Evolutionary conservation across 2,329 filamentous ascomycete species (phyloP), one percentile per base, ranked within the genome.

Genomic region (Grosmannia clavigera): DNA sequence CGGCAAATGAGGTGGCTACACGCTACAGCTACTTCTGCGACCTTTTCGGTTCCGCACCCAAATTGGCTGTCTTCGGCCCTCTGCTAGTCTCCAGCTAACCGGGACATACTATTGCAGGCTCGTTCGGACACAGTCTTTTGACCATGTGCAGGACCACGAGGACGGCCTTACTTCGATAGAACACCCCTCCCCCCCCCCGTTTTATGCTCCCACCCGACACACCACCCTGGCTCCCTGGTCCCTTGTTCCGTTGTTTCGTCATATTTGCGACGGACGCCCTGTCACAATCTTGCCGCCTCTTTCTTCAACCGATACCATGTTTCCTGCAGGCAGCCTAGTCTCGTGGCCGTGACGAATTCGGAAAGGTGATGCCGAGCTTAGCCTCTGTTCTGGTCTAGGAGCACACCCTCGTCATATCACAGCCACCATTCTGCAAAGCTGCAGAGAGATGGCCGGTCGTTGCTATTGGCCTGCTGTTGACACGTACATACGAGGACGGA

Each of bases 181-280:
- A 19, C 57, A 1, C 22, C 22, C 22, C 22, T 2, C 22, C 22
- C 22, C 22, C 22, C 46, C 35, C 22, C 56, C 55, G 48, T 61
- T 60, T 52, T 55, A 55, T 60, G 40, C 52, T 59, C 25, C 60
- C 61, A 60, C 60, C 52, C 60, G 48, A 57, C 56, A 61, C 56
- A 54, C 58, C 53, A 52, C 40, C 14, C 53, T 43, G 52, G 11
- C 11, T 35, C 33, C 58, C 56, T 60, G 43, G 46, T 58, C 56
- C 60, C 7, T 29, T 58, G 54, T 54, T 61, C 55, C 25, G 16
- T 40, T 58, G 54, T 54, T 61, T 58, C 25, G 16, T 40, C 52
- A 58, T 25, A 29, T 50, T 57, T 35, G 50, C 31, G 22, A 29
- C 12, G 48, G 9, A 11, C 53, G 25, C 53, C 33, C 50, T 19